A percentile compares a stretch with the other conserved stretches of the same genome.
Evolutionary conservation across 371 early-diverging fungal genomes (phyloP).

Genomic region (Smittium mucronatum): DNA sequence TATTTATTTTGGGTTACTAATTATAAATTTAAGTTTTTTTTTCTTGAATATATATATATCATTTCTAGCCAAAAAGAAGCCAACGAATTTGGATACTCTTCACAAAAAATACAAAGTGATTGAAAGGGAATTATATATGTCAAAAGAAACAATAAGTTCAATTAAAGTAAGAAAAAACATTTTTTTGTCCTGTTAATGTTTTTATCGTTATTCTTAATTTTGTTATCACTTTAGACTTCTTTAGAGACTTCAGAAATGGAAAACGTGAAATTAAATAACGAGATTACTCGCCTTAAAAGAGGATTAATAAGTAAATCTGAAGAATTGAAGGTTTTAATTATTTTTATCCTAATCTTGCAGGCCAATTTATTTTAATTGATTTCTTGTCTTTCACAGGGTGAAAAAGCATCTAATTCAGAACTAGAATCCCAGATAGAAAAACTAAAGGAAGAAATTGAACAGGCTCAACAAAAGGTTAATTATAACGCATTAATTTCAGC

Average conservation of each 20-base stretch:
- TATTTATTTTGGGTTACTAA: too few species aligned
- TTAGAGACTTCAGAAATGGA: background rate
- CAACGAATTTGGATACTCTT: background rate
- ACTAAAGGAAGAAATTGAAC: background rate
- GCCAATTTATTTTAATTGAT: background rate
- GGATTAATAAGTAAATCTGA: background rate
- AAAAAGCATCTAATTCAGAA: background rate
- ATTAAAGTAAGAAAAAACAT: background rate
- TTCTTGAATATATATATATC: too few species aligned
- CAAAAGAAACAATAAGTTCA: background rate
- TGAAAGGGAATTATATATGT: conserved; percentile 4
- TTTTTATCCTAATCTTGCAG: background rate
- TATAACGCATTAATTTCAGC: background rate
- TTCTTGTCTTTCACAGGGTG: background rate
- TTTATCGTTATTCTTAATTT: background rate
- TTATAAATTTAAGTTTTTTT: too few species aligned
- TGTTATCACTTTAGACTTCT: background rate
- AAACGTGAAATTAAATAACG: background rate
- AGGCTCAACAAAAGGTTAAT: background rate
- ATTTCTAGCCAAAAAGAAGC: background rate
- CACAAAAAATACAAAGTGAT: background rate
- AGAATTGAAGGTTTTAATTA: background rate
- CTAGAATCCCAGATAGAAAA: background rate
- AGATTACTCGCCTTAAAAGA: background rate
- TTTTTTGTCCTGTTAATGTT: background rate